A percentile compares a stretch with the other conserved stretches of the same genome.
These are phyloP conservation scores for Pilasporangium apinafurcum DNA, from an alignment of 352 stramenopile species.

Conservation along the genomic window DNA sequence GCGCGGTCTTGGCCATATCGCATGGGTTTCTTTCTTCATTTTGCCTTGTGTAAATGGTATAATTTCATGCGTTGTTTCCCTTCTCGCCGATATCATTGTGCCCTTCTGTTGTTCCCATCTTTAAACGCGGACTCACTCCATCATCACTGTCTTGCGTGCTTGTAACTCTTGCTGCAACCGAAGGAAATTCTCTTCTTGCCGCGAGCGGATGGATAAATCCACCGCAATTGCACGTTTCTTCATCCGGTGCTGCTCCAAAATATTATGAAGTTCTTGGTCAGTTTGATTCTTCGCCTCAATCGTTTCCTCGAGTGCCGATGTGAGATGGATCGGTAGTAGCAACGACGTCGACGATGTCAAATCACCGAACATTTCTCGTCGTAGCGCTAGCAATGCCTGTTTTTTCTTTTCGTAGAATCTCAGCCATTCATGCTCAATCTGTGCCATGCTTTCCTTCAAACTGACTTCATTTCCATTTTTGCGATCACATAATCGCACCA, in stretches of 20 bases:
- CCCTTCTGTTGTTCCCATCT: constrained; percentile 87
- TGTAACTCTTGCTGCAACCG: constrained; percentile 34
- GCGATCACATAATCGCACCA: constrained; percentile 6
- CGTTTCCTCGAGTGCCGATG: constrained; percentile 23
- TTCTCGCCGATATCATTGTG: constrained; percentile 90
- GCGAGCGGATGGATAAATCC: constrained; percentile 3
- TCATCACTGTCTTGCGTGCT: constrained; percentile 8
- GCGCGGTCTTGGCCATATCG: constrained; percentile 86
- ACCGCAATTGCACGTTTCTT: constrained; percentile 7
- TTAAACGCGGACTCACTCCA: constrained; percentile 80
- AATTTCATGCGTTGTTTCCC: too few relatives aligned
- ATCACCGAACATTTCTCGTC: constrained; percentile 5
- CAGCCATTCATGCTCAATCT: constrained; percentile 1
- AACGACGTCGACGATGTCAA: constrained; percentile 54
- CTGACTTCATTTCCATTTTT: not conserved
- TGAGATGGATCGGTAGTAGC: constrained; percentile 89
- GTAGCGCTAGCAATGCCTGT: not conserved
- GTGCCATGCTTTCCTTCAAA: not conserved
- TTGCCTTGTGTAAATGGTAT: too few relatives aligned
- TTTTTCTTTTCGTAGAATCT: not conserved
- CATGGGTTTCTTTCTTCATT: constrained; percentile 70
- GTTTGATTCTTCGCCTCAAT: constrained; percentile 3
- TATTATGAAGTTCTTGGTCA: constrained; percentile 4
- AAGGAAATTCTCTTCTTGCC: constrained; percentile 1
- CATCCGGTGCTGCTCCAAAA: constrained; percentile 3